Evolutionary conservation across 495 filamentous ascomycete species (phyloP), one percentile per base, ranked within the genome.

Genomic region (Melanomma pulvis-pyrius): DNA sequence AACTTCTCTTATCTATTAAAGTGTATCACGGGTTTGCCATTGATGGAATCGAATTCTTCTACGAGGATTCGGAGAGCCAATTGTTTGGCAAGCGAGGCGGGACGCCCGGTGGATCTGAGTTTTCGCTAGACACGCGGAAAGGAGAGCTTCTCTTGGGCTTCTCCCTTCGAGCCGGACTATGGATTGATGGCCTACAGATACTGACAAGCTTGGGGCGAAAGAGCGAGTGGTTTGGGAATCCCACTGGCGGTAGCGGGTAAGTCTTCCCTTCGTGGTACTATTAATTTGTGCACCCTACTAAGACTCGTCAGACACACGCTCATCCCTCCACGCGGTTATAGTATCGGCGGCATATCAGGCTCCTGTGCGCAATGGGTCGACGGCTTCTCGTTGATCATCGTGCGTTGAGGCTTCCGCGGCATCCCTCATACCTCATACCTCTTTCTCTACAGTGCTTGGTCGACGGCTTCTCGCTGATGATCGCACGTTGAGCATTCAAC

Each of bases 161-260:
- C 75, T 87, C 88, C 70, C 79, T 97, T 56, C 82, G 92, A 65
- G 85, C 91, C 46, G 92, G 92, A 12, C 77, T 84, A 36, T 94
- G 91, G 90, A 90, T 97, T 65, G 92, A 97, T 75, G 94, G 86
- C 15, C 85, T 98, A 57, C 91, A 97, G 73, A 89, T 98, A 61
- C 75, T 97, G 72, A 97, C 94, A 8, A 97, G 89, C 71, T 77
- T 90, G 29, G 93, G 92, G 30, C 83, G 94, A 64, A 90, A 87
- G 74, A 97, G 93, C 4, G 86, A 88, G 47, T 73, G 96, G 44
- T 97, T 86, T 82, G 94, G 94, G 17, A 96, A 96, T 73, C 76
- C 87, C 12, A 78, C 79, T 61, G 92, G 92, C 51, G 93, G 94
- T 54, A 89, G 87, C 69, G 86, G 87, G 94, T 97, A 86, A 74